phyloP scores from a whole-genome alignment of 202 grass and related monocot genomes.

The Dendrocalamus latiflorus region DNA sequence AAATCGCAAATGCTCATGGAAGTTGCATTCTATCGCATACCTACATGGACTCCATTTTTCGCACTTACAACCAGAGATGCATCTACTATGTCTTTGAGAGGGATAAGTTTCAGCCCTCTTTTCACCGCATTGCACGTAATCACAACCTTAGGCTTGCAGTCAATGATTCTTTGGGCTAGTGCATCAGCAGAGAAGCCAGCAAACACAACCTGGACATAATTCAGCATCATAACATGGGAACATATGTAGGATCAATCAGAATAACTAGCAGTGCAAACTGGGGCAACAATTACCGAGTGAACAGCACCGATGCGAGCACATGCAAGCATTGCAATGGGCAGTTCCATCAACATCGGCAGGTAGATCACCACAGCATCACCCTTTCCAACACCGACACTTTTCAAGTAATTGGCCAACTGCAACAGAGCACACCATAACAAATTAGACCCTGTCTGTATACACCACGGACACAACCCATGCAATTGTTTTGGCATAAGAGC shows the following conservation, averaged over 20 bases:
- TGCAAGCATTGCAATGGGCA: constrained; percentile 93
- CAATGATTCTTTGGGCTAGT: constrained; percentile 76
- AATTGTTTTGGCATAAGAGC: background rate
- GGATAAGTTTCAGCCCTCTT: constrained; percentile 68
- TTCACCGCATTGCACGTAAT: constrained; percentile 94
- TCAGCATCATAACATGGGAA: background rate
- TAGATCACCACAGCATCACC: constrained; percentile 90
- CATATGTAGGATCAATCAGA: no score
- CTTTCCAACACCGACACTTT: constrained; percentile 65
- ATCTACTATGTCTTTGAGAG: constrained; percentile 90
- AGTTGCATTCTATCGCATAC: constrained; percentile 39
- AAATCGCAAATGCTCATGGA: no score
- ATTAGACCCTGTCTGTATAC: no score
- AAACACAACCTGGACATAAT: constrained; percentile 74
- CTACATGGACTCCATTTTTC: constrained; percentile 66
- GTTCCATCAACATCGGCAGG: constrained; percentile 91
- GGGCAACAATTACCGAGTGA: constrained; percentile 62
- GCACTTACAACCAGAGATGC: constrained; percentile 55
- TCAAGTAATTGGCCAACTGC: constrained; percentile 89
- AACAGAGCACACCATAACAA: background rate
- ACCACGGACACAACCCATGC: background rate
- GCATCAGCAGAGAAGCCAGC: constrained; percentile 90
- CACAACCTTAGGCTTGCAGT: constrained; percentile 86
- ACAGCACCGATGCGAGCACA: constrained; percentile 88
- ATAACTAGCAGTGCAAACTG: background rate